Evolutionary conservation across 2,329 filamentous ascomycete genomes (phyloP).

Genomic region (Thielaviopsis cerberus): DNA sequence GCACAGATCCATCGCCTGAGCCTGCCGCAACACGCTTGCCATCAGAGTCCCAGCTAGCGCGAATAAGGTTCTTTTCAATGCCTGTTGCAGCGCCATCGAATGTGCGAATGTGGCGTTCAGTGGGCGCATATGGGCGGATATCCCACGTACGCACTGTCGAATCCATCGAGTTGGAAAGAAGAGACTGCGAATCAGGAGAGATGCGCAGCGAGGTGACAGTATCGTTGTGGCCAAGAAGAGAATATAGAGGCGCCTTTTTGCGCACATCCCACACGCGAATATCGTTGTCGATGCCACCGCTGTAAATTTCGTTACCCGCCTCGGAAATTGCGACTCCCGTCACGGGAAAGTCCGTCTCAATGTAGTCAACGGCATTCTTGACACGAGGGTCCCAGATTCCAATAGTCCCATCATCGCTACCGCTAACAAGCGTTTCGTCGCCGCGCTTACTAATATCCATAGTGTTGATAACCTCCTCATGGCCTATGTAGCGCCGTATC

Average conservation of each 20-base stretch:
- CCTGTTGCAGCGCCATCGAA: constrained; percentile 83
- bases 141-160: constrained; percentile 92
- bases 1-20: constrained; percentile 74
- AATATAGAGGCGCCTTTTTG: constrained; percentile 76
- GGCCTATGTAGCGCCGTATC: constrained; percentile 79
- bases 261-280: constrained; percentile 94
- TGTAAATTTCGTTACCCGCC: constrained; percentile 87
- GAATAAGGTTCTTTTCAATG: constrained; percentile 77
- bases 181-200: constrained; percentile 80
- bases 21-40: constrained; percentile 79
- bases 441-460: constrained; percentile 77
- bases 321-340: constrained; percentile 83
- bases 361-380: constrained; percentile 72
- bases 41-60: constrained; percentile 73
- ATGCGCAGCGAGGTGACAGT: constrained; percentile 78
- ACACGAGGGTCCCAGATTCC: constrained; percentile 90
- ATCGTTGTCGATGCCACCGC: constrained; percentile 88
- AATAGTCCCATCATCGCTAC: constrained; percentile 82
- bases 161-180: constrained; percentile 86
- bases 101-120: constrained; percentile 65
- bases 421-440: constrained; percentile 77
- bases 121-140: constrained; percentile 80
- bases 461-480: constrained; percentile 89
- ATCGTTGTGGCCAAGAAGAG: constrained; percentile 75
- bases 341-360: constrained; percentile 80